Base-by-base conservation (phyloP, 2,329 filamentous ascomycete genomes). In the Cytospora piceae region DNA sequence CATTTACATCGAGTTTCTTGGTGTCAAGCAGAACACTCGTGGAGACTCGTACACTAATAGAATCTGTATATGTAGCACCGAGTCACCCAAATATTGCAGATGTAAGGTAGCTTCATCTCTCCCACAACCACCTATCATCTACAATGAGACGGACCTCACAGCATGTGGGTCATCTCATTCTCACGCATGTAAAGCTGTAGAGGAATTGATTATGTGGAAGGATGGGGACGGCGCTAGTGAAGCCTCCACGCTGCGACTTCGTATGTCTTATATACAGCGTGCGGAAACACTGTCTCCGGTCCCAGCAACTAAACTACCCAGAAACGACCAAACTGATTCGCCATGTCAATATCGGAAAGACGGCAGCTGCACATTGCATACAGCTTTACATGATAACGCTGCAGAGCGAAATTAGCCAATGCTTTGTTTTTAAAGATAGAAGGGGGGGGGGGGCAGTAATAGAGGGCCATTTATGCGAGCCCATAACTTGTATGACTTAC, bases 321-420 rank as follows among this genome's bases (percentile, higher is more conserved):
- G 37, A 29, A 51, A 59, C 14, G 14, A 49, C 37, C 20, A 52
- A 34, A 17, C 32, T 31, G 34, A 46, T 8, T 12, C 27, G 39
- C 51, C 22, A 32, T 49, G 42, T 31, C 22, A 58, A 52, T 9
- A 22, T 12, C 39, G 17, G 49, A 57, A 63, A 57, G 61, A 63
- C 61, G 51, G 31, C 20, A 46, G 56, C 34, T 49, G 24, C 24
- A 29, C 31, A 27, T 34, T 52, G 20, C 34, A 20, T 31, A n/a
- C 49, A 55, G 22, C 1, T 17, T 68, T 55, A 68, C 67, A 68
- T 68, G 53, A 68, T 46, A 22, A 68, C 15, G 54, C 67, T 67
- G 54, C 32, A 54, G 17, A 32, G 4, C 1, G 22, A 17, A 5
- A 34, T 66, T 34, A 66, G 64, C 22, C 4, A n/a, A 8, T 15